Evolutionary conservation across 169 alveolate species (phyloP), one percentile per base, ranked within the genome.

Genomic region (Toxoplasma gondii): DNA sequence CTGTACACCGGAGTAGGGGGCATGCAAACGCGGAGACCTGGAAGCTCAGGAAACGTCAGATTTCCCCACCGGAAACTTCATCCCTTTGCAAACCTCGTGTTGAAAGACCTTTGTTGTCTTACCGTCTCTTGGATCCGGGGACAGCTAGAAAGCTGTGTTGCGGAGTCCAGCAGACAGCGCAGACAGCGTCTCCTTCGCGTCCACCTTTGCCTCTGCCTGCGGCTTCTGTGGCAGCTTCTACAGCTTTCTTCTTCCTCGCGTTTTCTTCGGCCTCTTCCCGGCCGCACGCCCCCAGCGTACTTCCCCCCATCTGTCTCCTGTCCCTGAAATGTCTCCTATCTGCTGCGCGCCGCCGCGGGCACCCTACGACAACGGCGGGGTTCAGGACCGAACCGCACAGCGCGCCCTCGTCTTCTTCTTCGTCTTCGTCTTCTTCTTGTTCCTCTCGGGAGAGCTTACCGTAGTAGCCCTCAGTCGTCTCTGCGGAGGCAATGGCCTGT

Each of bases 161-260:
- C 7, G 94, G 94, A 78, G 78, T 70, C 94, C 94, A 91, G 41
- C 94, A 83, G 43, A 78, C 88, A 17, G 94, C 94, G 78, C 80
- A 49, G 10, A 91, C 94, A 7, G 90, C 94, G 43, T 70, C 78
- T 1, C 58, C 54, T 10, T 58, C 94, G 9, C 27, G 88, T 27
- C 67, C 93, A 29, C 88, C 88, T 88, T 27, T 69, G 29, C 95
- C 91, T 36, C 80, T 90, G n/a, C 64, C 82, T n/a, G 95, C 95
- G 39, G 82, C 93, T 19, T 83, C 86, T 39, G 88, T 74, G 83
- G 95, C 45, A 36, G 38, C 84, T 74, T 31, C 84, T 7, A n/a
- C 43, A 1, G 84, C 84, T 34, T 16, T 12, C 43, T 16, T 36
- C 22, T 27, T 36, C n/a, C 84, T 74, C 31, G 27, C 12, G 12